phyloP scores from a whole-genome alignment of 805 yeast species.

The Pichia ethanolica region DNA sequence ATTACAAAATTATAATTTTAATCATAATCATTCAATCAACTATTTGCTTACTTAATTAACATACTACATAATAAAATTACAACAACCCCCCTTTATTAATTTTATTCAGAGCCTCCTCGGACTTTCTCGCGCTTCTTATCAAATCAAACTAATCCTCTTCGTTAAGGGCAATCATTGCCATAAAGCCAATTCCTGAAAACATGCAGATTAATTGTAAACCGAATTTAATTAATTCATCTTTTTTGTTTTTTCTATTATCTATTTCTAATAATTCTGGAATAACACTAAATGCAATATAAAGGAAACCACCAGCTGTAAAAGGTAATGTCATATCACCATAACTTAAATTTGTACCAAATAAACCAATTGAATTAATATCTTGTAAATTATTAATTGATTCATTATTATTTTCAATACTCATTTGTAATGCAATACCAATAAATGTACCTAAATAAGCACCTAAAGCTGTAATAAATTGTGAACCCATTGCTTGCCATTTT shows the following conservation, averaged over 20 bases:
- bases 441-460: slow-evolving; percentile 64
- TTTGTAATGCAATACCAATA: slow-evolving; percentile 52
- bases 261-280: slow-evolving; percentile 61
- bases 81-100: too few species aligned
- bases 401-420: slow-evolving; percentile 3
- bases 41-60: too few species aligned
- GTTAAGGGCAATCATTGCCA: slow-evolving; percentile 45
- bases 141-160: slow-evolving; percentile 17
- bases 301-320: slow-evolving; percentile 69
- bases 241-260: slow-evolving; percentile 28
- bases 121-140: too few species aligned
- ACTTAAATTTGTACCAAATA: neutral
- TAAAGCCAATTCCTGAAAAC: slow-evolving; percentile 47
- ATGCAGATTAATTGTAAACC: slow-evolving; percentile 42
- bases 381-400: neutral
- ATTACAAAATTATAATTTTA: too few species aligned
- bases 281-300: slow-evolving; percentile 71
- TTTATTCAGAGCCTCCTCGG: too few species aligned
- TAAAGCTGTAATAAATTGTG: slow-evolving; percentile 57
- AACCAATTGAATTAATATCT: neutral
- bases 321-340: slow-evolving; percentile 48
- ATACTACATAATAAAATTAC: too few species aligned
- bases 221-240: slow-evolving; percentile 33
- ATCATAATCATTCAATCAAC: too few species aligned
- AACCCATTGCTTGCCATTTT: slow-evolving; percentile 55